Evolutionary conservation across 2,329 filamentous ascomycete species (phyloP).

Genomic region (Fusarium mangiferae): DNA sequence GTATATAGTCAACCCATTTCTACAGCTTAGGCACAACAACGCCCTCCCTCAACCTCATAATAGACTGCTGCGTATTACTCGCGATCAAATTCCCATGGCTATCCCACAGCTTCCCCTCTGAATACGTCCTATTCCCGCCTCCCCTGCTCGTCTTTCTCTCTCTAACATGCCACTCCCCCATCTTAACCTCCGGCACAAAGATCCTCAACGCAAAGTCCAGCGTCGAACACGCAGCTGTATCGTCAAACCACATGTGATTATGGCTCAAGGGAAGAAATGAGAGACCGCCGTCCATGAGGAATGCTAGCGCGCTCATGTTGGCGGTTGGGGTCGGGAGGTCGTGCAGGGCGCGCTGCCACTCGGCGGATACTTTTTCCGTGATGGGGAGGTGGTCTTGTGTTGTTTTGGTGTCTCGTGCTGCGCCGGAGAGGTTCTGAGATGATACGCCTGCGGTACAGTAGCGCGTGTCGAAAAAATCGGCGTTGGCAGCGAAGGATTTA

Average conservation of each 20-base stretch:
- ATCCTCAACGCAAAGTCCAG: conserved; percentile 62
- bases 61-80: conserved; percentile 60
- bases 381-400: conserved; percentile 45
- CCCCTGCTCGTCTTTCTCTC: conserved; percentile 53
- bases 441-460: conserved; percentile 54
- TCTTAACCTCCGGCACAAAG: conserved; percentile 51
- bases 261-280: conserved; percentile 57
- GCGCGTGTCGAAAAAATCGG: conserved; percentile 49
- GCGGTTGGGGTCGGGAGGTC: conserved; percentile 42
- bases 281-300: conserved; percentile 57
- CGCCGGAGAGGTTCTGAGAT: conserved; percentile 56
- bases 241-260: conserved; percentile 55
- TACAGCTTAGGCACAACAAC: conserved; percentile 16
- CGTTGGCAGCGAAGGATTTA: conserved; percentile 45
- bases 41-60: conserved; percentile 42
- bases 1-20: neutral
- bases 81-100: conserved; percentile 56
- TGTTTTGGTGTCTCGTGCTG: conserved; percentile 54
- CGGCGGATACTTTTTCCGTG: conserved; percentile 51
- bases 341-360: conserved; percentile 52
- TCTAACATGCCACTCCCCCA: conserved; percentile 56
- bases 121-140: conserved; percentile 55
- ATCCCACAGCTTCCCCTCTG: conserved; percentile 58
- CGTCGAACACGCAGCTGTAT: conserved; percentile 56
- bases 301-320: conserved; percentile 53